These are phyloP conservation scores for Agrocybe praecox DNA, from an alignment of 768 basidiomycete genomes.

Conservation along the genomic window DNA sequence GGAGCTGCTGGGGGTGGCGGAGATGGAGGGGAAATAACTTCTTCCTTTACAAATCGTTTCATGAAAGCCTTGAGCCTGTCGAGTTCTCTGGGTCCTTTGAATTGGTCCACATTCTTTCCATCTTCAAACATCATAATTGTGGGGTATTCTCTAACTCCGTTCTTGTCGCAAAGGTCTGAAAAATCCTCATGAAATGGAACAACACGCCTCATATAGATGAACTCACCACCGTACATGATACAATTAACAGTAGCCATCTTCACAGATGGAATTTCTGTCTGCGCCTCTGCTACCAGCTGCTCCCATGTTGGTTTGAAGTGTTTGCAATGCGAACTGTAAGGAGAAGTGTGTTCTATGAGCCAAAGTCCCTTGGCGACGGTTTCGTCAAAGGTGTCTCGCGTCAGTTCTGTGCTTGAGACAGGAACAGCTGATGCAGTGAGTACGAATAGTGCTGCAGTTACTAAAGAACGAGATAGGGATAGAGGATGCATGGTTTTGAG, in stretches of 20 bases:
- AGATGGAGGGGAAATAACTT: constrained; percentile 5
- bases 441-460: constrained; percentile 28
- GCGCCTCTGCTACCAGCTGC: constrained; percentile 55
- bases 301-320: constrained; percentile 85
- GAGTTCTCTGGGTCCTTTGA: constrained; percentile 53
- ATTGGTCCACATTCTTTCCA: constrained; percentile 62
- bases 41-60: constrained; percentile 35
- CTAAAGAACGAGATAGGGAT: constrained; percentile 27
- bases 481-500: constrained; percentile 11
- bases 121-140: constrained; percentile 73
- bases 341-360: constrained; percentile 89
- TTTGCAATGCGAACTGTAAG: constrained; percentile 81
- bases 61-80: constrained; percentile 61
- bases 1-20: constrained; percentile 12
- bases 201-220: background rate
- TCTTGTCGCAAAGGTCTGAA: constrained; percentile 78
- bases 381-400: constrained; percentile 58
- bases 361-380: constrained; percentile 62
- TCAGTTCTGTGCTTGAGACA: constrained; percentile 42
- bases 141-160: constrained; percentile 74
- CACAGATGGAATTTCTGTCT: constrained; percentile 49
- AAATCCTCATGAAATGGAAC: background rate
- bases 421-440: constrained; percentile 33
- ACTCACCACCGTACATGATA: constrained; percentile 25
- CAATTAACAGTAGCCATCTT: constrained; percentile 61